Evolutionary conservation across 164 flowering plant species (phyloP).

Genomic region (Liquidambar formosana): DNA sequence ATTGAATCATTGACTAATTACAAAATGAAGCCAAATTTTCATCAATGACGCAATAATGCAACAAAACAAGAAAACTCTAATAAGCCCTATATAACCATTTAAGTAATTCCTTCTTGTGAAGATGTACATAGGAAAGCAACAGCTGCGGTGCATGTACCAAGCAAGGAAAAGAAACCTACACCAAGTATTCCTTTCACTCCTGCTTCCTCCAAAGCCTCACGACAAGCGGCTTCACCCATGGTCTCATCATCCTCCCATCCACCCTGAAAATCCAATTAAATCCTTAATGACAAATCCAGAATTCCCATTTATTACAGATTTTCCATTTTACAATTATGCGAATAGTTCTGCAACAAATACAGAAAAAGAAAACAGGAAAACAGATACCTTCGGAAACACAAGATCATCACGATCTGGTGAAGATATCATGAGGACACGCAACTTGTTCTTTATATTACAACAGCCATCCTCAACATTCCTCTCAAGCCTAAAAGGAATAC

Average conservation of each 20-base stretch:
- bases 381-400: slow-evolving; percentile 65
- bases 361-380: not conserved
- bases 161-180: slow-evolving; percentile 31
- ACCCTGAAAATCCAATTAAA: slow-evolving; percentile 38
- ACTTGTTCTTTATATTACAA: slow-evolving; percentile 11
- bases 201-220: slow-evolving; percentile 72
- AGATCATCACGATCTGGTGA: slow-evolving; percentile 63
- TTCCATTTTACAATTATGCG: not conserved
- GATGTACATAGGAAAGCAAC: not conserved
- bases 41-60: too few species aligned
- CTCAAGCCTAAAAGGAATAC: slow-evolving; percentile 57
- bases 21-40: too few species aligned
- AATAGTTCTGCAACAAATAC: not conserved
- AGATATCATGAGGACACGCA: slow-evolving; percentile 60
- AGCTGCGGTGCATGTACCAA: not conserved
- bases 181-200: slow-evolving; percentile 54
- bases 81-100: too few species aligned
- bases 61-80: too few species aligned
- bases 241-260: slow-evolving; percentile 78
- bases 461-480: slow-evolving; percentile 26
- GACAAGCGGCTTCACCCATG: slow-evolving; percentile 53
- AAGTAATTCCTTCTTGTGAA: too few species aligned
- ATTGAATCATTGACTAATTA: too few species aligned
- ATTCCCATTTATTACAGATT: not conserved
- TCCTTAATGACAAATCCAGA: not conserved